Evolutionary conservation across 257 asterid genomes (phyloP).

Genomic region (Fraxinus excelsior): DNA sequence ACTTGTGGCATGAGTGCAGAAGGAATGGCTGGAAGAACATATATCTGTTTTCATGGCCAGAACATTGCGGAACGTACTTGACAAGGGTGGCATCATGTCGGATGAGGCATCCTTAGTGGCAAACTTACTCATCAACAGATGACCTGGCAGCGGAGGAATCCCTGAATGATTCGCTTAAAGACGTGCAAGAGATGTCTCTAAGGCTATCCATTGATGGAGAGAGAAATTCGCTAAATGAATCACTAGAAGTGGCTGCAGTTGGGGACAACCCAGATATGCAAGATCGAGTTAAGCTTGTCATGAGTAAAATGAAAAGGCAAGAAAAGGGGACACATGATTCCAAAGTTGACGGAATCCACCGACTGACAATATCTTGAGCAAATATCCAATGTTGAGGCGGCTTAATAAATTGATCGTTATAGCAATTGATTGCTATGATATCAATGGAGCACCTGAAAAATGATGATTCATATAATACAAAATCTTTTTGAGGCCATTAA

Average conservation of each 20-base stretch:
- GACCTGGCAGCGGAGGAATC: constrained; percentile 61
- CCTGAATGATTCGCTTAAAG: constrained; percentile 77
- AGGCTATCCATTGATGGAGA: constrained; percentile 86
- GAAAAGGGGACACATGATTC: constrained; percentile 32
- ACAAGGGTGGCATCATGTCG: constrained; percentile 77
- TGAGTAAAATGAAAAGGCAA: constrained; percentile 63
- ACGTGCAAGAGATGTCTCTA: constrained; percentile 70
- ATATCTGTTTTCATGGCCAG: constrained; percentile 85
- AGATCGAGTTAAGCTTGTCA: constrained; percentile 66
- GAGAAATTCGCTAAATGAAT: constrained; percentile 54
- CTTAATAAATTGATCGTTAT: constrained; percentile 39
- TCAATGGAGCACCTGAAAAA: constrained; percentile 40
- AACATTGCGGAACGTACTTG: constrained; percentile 82
- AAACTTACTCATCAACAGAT: constrained; percentile 70
- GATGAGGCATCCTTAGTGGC: constrained; percentile 91
- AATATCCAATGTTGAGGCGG: constrained; percentile 17
- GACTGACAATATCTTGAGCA: neutral
- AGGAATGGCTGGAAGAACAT: constrained; percentile 78
- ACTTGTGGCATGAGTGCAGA: constrained; percentile 75
- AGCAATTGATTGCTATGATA: constrained; percentile 52
- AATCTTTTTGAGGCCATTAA: constrained; percentile 43
- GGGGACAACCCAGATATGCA: constrained; percentile 48
- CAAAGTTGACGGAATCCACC: neutral
- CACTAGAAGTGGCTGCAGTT: constrained; percentile 38
- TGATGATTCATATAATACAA: constrained; percentile 37